These are phyloP conservation scores for Ligustrum vulgare DNA, from an alignment of 257 asterid genomes.

Conservation along the genomic window DNA sequence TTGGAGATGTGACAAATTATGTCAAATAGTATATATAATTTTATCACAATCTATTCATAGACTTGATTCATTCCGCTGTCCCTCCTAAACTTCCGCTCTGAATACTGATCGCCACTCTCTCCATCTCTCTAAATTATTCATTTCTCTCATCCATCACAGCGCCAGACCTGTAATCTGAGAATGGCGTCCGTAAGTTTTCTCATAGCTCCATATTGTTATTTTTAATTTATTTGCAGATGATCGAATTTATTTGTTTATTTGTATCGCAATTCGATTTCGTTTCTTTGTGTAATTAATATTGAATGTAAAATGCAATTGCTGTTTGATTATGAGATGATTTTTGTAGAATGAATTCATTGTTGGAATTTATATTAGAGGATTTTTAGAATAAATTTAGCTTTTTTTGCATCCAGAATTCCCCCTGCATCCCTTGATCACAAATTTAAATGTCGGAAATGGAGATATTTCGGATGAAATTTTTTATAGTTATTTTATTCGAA, in stretches of 20 bases:
- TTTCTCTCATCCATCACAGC: not conserved
- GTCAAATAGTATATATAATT: not conserved
- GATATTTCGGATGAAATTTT: not conserved
- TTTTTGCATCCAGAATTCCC: not conserved
- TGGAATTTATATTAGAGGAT: not conserved
- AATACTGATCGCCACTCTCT: not conserved
- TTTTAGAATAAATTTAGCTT: not conserved
- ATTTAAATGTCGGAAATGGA: not conserved
- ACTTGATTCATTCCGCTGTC: not conserved
- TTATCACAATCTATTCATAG: not conserved
- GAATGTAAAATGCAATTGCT: not conserved
- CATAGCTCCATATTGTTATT: not conserved
- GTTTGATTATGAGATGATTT: not conserved
- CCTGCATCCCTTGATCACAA: not conserved
- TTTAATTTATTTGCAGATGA: not conserved
- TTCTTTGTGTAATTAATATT: not conserved
- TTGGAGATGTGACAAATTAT: not conserved
- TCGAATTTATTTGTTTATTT: not conserved
- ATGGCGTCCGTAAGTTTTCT: conserved; percentile 35
- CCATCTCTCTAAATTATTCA: not conserved
- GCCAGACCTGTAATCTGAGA: conserved; percentile 17
- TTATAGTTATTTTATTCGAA: not conserved
- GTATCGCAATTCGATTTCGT: not conserved
- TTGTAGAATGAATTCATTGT: not conserved
- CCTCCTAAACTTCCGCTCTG: conserved; percentile 1